Percentiles rank a stretch among this genome's conserved stretches.
Conservation (phyloP, 306 rosid species). For the Trifolium dubium region DNA sequence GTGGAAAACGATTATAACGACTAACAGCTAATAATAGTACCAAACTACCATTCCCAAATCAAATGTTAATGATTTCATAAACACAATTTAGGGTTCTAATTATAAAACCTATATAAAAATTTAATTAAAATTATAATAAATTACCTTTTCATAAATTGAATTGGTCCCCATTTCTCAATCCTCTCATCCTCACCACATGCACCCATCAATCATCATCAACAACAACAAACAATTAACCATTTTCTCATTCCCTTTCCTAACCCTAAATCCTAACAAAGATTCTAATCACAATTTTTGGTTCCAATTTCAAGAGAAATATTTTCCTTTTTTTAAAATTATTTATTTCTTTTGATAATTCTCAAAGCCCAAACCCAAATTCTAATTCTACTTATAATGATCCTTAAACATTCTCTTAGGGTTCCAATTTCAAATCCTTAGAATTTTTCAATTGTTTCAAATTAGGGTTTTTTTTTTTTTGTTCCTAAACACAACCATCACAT, state of each 20-base stretch:
- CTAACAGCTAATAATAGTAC: conserved; percentile 22
- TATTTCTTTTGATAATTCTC: conserved; percentile 1
- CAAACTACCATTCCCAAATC: conserved; percentile 20
- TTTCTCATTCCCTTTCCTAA: not conserved
- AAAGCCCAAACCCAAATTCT: conserved; percentile 12
- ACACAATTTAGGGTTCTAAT: conserved; percentile 28
- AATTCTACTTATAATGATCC: conserved; percentile 23
- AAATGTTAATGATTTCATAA: conserved; percentile 24
- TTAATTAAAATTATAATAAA: not conserved
- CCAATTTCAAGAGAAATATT: conserved; percentile 17
- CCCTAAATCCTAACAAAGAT: not conserved
- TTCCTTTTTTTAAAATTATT: conserved; percentile 3
- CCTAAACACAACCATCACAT: not conserved
- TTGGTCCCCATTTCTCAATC: conserved; percentile 5
- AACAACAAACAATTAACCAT: not conserved
- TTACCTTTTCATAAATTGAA: not conserved
- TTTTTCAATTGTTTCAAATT: not conserved
- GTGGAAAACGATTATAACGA: conserved; percentile 6
- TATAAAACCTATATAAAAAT: not conserved
- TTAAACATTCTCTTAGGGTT: conserved; percentile 40
- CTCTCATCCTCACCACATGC: conserved; percentile 10
- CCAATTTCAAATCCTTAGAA: conserved; percentile 33
- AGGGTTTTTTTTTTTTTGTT: conserved; percentile 35
- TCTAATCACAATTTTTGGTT: conserved; percentile 10
- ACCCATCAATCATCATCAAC: conserved; percentile 2